These are phyloP conservation scores for Colletotrichum paranaense DNA, from an alignment of 2,329 filamentous ascomycete genomes.

Conservation along the genomic window DNA sequence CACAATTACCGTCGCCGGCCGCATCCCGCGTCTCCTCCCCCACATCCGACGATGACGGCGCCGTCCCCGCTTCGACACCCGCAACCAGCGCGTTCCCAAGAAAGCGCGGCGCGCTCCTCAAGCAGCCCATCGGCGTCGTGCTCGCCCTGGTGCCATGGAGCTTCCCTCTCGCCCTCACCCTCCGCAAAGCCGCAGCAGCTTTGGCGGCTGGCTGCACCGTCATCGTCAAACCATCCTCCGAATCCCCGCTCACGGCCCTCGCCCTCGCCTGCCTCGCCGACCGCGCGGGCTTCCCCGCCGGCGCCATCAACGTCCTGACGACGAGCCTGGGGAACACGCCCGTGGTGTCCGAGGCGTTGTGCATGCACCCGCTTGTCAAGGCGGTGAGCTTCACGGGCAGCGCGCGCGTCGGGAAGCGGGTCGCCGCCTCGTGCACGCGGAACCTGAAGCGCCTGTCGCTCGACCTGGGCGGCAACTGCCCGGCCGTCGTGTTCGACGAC, in stretches of 20 bases:
- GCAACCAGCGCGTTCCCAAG: neutral
- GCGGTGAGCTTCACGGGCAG: slow-evolving; percentile 84
- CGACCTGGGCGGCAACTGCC: slow-evolving; percentile 77
- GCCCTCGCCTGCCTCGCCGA: slow-evolving; percentile 70
- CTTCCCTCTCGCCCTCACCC: slow-evolving; percentile 66
- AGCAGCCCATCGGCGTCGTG: slow-evolving; percentile 49
- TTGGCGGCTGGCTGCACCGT: slow-evolving; percentile 80
- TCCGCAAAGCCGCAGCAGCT: slow-evolving; percentile 61
- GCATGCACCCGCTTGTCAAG: slow-evolving; percentile 75
- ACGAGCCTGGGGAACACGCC: slow-evolving; percentile 77
- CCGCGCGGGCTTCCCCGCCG: slow-evolving; percentile 79
- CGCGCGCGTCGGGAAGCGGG: slow-evolving; percentile 75
- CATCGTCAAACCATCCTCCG: slow-evolving; percentile 57
- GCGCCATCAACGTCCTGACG: slow-evolving; percentile 79
- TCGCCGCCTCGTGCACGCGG: slow-evolving; percentile 71
- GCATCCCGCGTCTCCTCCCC: slow-evolving; percentile 7
- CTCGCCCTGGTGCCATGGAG: slow-evolving; percentile 62
- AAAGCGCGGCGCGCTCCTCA: slow-evolving; percentile 13
- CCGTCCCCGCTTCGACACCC: neutral
- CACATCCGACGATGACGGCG: neutral
- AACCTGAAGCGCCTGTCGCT: slow-evolving; percentile 74
- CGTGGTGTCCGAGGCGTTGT: slow-evolving; percentile 62
- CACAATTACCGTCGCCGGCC: neutral
- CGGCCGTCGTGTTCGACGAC: slow-evolving; percentile 73
- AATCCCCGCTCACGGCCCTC: slow-evolving; percentile 49